Conservation (phyloP, 2,329 filamentous ascomycete genomes). For the Aureobasidium melanogenum region DNA sequence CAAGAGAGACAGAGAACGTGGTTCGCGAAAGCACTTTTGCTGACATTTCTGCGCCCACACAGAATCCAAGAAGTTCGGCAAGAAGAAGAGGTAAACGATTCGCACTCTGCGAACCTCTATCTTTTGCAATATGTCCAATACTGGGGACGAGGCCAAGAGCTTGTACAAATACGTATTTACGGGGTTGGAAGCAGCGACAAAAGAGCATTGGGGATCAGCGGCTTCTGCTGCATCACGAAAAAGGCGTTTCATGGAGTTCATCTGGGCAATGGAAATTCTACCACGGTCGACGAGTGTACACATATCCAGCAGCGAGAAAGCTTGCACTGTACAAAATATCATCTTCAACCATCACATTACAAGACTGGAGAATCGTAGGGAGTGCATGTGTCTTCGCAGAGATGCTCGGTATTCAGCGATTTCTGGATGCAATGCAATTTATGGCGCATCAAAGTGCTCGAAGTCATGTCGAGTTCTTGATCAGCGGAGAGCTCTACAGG, state of each 20-base stretch:
- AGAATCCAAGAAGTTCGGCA: constrained; percentile 13
- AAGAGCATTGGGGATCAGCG: neutral
- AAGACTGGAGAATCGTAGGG: neutral
- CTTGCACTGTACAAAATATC: neutral
- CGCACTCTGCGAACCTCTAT: neutral
- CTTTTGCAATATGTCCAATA: neutral
- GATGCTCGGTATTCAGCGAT: neutral
- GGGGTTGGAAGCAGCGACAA: neutral
- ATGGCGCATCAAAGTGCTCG: too few species aligned
- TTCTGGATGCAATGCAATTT: too few species aligned
- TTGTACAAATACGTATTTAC: neutral
- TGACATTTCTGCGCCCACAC: neutral
- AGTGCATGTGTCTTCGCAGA: neutral
- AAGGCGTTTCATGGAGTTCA: neutral
- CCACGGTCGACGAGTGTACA: neutral
- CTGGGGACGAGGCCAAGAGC: neutral
- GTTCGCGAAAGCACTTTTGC: neutral
- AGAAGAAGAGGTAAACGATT: constrained; percentile 11
- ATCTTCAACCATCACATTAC: neutral
- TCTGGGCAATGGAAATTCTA: neutral
- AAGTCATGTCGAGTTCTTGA: too few species aligned
- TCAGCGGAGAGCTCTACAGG: too few species aligned
- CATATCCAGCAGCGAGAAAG: too few species aligned
- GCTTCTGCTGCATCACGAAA: neutral
- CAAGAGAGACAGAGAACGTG: too few species aligned